Percentiles rank a stretch among this genome's conserved stretches.
Evolutionary conservation across 2,329 filamentous ascomycete species (phyloP).

Genomic region (Coleophoma crateriformis): DNA sequence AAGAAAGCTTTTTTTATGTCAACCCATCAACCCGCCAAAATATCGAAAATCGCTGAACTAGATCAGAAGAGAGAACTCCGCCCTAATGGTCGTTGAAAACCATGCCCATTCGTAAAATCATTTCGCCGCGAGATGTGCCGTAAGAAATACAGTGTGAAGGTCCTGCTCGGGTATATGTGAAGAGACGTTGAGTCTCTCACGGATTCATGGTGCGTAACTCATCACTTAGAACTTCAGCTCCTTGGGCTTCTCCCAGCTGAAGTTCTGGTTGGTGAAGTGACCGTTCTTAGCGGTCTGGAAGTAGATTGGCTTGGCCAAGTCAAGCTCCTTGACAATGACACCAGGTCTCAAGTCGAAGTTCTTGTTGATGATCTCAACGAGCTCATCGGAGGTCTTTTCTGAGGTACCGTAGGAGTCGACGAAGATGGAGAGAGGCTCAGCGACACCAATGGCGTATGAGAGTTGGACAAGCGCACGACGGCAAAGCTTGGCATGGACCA

Average conservation of each 20-base stretch:
- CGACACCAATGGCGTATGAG: constrained; percentile 98
- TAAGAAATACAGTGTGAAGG: constrained; percentile 16
- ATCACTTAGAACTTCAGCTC: constrained; percentile 74
- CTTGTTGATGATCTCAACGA: constrained; percentile 86
- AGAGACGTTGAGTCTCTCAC: constrained; percentile 27
- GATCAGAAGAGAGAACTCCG: constrained; percentile 16
- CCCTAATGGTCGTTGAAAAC: constrained; percentile 26
- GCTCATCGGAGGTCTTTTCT: constrained; percentile 80
- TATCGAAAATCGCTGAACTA: constrained; percentile 7
- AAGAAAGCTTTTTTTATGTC: constrained; percentile 13
- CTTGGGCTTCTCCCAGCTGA: constrained; percentile 99
- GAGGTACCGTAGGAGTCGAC: constrained; percentile 98
- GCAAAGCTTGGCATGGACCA: constrained; percentile 82
- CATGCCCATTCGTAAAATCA: constrained; percentile 25
- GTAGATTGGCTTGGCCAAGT: constrained; percentile 96
- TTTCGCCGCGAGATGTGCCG: constrained; percentile 25
- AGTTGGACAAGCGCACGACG: constrained; percentile 95
- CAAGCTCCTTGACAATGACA: constrained; percentile 97
- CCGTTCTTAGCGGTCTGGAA: constrained; percentile 98
- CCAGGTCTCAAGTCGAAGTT: constrained; percentile 98
- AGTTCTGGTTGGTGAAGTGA: constrained; percentile 98
- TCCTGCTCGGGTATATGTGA: constrained; percentile 7
- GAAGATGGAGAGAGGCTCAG: constrained; percentile 96
- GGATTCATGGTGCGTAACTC: constrained; percentile 13
- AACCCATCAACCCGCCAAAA: no score